These are phyloP conservation scores for Tolypocladium pustulatum DNA, from an alignment of 2,329 filamentous ascomycete species.

Conservation along the genomic window DNA sequence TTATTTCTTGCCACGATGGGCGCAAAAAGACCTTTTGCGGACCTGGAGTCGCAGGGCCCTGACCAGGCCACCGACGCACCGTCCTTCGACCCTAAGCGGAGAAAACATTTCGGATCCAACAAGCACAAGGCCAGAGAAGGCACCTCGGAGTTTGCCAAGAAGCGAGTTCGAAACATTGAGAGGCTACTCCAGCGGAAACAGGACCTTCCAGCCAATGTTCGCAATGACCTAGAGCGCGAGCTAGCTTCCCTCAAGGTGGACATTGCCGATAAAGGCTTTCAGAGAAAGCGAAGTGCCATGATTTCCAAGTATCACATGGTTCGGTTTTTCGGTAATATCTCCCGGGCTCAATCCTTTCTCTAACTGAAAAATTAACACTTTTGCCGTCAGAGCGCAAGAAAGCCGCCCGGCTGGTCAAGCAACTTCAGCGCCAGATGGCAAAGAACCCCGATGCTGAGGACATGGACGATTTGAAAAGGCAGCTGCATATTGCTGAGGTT, in stretches of 20 bases:
- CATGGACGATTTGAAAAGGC: constrained; percentile 36
- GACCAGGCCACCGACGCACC: neutral
- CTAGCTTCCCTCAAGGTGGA: constrained; percentile 56
- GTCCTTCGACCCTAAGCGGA: constrained; percentile 15
- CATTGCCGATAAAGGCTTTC: constrained; percentile 46
- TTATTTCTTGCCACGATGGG: constrained; percentile 12
- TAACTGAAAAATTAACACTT: too few species aligned
- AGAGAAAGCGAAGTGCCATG: constrained; percentile 56
- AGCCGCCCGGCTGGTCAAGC: constrained; percentile 55
- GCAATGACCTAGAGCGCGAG: constrained; percentile 62
- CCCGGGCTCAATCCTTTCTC: too few species aligned
- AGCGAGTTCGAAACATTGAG: constrained; percentile 59
- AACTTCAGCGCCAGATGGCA: constrained; percentile 48
- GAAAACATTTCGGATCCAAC: constrained; percentile 19
- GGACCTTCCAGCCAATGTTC: constrained; percentile 56
- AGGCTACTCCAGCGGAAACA: constrained; percentile 51
- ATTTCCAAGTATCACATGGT: constrained; percentile 76
- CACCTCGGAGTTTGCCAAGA: constrained; percentile 54
- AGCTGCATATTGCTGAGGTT: constrained; percentile 59
- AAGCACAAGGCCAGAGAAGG: constrained; percentile 34
- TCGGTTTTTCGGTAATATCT: constrained; percentile 79
- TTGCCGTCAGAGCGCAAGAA: constrained; percentile 55
- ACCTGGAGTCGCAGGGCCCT: constrained; percentile 12
- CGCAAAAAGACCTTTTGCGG: constrained; percentile 19
- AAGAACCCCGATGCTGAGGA: constrained; percentile 40